Evolutionary conservation across 257 asterid genomes (phyloP).

Genomic region (Plectranthus barbatus): DNA sequence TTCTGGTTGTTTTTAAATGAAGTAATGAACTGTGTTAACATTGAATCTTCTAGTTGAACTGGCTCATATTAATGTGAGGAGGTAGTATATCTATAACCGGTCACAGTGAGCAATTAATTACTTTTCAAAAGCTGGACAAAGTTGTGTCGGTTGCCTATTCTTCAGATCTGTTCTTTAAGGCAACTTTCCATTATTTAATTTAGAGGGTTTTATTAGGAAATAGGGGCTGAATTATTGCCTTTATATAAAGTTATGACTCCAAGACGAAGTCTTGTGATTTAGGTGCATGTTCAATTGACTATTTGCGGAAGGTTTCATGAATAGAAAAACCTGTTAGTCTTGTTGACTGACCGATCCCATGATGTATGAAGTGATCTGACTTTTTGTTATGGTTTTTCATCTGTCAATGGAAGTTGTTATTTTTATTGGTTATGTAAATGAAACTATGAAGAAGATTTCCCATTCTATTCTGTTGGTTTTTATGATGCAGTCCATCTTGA

Average conservation of each 20-base stretch:
- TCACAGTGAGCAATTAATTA: conserved; percentile 5
- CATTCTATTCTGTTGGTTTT: conserved; percentile 13
- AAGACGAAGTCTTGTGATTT: background rate
- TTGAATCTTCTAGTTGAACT: conserved; percentile 3
- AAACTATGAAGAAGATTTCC: background rate
- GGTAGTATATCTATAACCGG: background rate
- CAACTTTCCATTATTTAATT: background rate
- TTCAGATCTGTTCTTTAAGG: conserved; percentile 1
- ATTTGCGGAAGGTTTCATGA: background rate
- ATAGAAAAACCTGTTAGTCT: background rate
- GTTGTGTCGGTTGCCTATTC: conserved; percentile 1
- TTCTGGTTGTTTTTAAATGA: background rate
- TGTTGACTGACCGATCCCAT: background rate
- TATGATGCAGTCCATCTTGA: conserved; percentile 20
- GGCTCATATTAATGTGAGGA: background rate
- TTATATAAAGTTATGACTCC: background rate
- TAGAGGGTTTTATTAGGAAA: background rate
- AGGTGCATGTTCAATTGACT: background rate
- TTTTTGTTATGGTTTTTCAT: background rate
- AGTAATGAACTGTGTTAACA: background rate
- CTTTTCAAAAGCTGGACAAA: background rate
- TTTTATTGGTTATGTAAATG: background rate
- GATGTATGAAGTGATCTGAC: background rate
- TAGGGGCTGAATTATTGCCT: background rate
- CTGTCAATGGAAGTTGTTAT: background rate